Base-by-base conservation (phyloP, 345 rosid species). In the Turnera subulata region DNA sequence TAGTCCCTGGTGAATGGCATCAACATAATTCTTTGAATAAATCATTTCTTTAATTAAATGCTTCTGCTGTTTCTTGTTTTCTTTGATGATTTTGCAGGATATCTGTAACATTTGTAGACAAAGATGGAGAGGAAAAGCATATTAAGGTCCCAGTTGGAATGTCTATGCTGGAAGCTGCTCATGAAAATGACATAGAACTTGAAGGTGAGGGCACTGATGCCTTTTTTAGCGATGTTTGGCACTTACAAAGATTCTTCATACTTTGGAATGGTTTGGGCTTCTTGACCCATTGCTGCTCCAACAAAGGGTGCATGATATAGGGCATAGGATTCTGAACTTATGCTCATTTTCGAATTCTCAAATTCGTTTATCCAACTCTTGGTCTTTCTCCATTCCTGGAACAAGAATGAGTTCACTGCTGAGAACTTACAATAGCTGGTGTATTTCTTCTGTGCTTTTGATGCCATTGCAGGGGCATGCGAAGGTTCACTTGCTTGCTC, bases 401-500 rank as follows among this genome's bases (percentile, higher is more conserved):
- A 14, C 56, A 16, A 23, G n/a, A n/a, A n/a, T n/a, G n/a, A n/a
- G n/a, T n/a, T n/a, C n/a, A n/a, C n/a, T n/a, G 29, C n/a, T 50
- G 24, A 49, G 2, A 23, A 2, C 22, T 4, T 14, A 23, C 53
- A 16, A 7, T 13, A 42, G 26, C 48, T 1, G 1, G 9, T 48
- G 37, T 50, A 0, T 29, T 19, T 19, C 49, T 51, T 9, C 26
- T 64, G 67, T 76, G 59, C 14, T 65, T 26, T 71, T 60, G 37
- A 40, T 58, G 15, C n/a, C n/a, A n/a, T 54, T 14, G 25, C 83
- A 89, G 97, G 97, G 63, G 97, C 97, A 46, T 92, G 98, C 60
- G 98, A 92, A 67, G 82, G 82, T 51, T 93, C 99, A 19, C 91
- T 93, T 55, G 99, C 99, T 2, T 93, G 99, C 59, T 93, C 96